These are phyloP conservation scores for Calonectria pseudoreteaudii DNA, from an alignment of 2,329 filamentous ascomycete genomes.

Conservation along the genomic window DNA sequence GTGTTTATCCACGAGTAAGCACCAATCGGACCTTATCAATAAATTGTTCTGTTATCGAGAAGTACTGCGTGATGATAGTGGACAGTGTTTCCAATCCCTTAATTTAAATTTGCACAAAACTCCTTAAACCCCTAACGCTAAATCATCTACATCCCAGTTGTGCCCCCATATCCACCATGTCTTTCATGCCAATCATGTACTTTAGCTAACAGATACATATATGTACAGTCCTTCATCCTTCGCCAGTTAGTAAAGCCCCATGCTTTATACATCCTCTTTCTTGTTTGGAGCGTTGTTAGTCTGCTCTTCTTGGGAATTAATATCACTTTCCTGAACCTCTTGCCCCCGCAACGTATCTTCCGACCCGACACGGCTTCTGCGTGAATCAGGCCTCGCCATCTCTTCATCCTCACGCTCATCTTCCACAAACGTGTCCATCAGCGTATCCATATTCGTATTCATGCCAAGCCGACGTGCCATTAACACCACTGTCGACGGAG, in stretches of 20 bases:
- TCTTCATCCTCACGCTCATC: background rate
- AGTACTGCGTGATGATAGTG: no score
- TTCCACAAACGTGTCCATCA: background rate
- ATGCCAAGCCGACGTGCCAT: background rate
- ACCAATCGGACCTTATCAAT: no score
- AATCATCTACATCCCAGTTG: background rate
- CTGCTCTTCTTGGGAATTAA: background rate
- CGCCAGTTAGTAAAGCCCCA: background rate
- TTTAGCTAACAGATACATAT: background rate
- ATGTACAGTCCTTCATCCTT: background rate
- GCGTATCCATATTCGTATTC: background rate
- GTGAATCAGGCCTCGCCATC: background rate
- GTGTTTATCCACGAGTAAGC: no score
- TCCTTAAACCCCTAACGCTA: background rate
- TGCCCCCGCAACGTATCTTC: background rate
- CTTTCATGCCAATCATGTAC: background rate
- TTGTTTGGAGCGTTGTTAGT: no score
- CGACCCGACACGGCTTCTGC: background rate
- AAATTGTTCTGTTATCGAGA: no score
- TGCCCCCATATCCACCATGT: background rate
- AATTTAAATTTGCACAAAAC: no score
- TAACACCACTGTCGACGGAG: background rate
- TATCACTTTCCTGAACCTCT: background rate
- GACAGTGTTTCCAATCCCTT: no score
- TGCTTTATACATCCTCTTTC: background rate